Base-by-base conservation (phyloP, 257 asterid genomes). In the Solanum gandarillasii region DNA sequence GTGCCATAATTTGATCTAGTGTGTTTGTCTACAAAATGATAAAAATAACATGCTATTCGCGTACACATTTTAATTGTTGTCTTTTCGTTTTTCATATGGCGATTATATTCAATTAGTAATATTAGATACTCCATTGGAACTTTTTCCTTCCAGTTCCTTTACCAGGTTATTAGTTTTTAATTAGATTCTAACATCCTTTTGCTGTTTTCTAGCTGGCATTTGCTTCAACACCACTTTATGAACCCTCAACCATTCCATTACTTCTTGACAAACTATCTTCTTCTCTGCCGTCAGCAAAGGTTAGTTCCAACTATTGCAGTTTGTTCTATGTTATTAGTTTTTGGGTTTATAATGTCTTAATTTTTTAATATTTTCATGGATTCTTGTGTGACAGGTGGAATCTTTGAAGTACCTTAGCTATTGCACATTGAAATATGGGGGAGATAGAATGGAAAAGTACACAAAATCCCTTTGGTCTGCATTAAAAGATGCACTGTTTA, bases 251-350 rank as follows among this genome's bases (percentile, higher is more conserved):
- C 78, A 89, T 97, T 79, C 98, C 99, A 0, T 90, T 97, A 93
- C 98, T 97, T 87, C 94, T 95, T 65, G 99, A 95, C 72, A 97
- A 97, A 89, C 91, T 97, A 65, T 92, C 99, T 81, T 96, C 99
- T 79, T 92, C 98, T 86, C 92, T 97, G 88, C 96, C 94, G 27
- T 94, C 94, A 75, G 91, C 99, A 85, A 96, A 97, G 99, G 99
- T 96, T 87, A 71, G 93, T 90, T 89, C 87, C 87, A 14, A 46
- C 60, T 32, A 60, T 67, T 88, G 38, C 76, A 71, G 46, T 86
- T 83, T 36, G 48, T 52, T 48, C 84, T 65, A 83, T 79, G 84
- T 41, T 86, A 46, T 90, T 74, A 88, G 68, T n/a, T 35, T 87
- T 74, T 38, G 68, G 62, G 62, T 74, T 60, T 87, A 35, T 74